Conservation (phyloP, 2,329 filamentous ascomycete genomes). For the Fusarium proliferatum region DNA sequence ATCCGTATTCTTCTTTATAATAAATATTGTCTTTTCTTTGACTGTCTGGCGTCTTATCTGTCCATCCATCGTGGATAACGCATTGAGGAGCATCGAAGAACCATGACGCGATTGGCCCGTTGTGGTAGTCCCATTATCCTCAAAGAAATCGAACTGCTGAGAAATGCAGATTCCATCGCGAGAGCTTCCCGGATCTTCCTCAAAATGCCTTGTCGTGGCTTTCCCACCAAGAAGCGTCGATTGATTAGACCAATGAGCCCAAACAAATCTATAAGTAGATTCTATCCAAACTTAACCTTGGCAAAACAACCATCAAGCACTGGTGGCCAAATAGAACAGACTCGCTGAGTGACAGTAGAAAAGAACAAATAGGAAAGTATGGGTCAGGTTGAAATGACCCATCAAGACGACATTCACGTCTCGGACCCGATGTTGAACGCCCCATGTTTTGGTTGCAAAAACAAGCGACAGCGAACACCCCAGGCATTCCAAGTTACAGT, state of each 20-base stretch:
- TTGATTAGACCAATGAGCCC: slow-evolving; percentile 15
- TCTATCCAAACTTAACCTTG: neutral
- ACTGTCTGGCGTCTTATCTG: slow-evolving; percentile 29
- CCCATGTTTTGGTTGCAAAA: slow-evolving; percentile 88
- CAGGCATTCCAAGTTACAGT: slow-evolving; percentile 71
- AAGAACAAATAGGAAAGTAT: slow-evolving; percentile 37
- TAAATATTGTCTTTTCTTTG: slow-evolving; percentile 19
- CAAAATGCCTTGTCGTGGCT: neutral
- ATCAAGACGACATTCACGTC: slow-evolving; percentile 66
- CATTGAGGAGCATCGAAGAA: slow-evolving; percentile 3
- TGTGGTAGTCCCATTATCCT: neutral
- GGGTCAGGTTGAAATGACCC: slow-evolving; percentile 75
- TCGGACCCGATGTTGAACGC: slow-evolving; percentile 82
- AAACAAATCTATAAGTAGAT: neutral
- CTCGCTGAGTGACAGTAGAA: slow-evolving; percentile 27
- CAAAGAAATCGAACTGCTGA: neutral
- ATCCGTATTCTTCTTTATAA: slow-evolving; percentile 15
- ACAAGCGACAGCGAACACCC: slow-evolving; percentile 80
- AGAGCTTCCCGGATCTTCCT: neutral
- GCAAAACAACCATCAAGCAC: slow-evolving; percentile 10
- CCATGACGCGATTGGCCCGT: neutral
- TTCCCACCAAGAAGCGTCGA: slow-evolving; percentile 13
- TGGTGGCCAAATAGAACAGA: slow-evolving; percentile 19
- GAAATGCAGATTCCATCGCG: neutral
- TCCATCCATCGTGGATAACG: slow-evolving; percentile 1